Base-by-base conservation (phyloP, 148 eudicot genomes). In the Diospyros lotus region DNA sequence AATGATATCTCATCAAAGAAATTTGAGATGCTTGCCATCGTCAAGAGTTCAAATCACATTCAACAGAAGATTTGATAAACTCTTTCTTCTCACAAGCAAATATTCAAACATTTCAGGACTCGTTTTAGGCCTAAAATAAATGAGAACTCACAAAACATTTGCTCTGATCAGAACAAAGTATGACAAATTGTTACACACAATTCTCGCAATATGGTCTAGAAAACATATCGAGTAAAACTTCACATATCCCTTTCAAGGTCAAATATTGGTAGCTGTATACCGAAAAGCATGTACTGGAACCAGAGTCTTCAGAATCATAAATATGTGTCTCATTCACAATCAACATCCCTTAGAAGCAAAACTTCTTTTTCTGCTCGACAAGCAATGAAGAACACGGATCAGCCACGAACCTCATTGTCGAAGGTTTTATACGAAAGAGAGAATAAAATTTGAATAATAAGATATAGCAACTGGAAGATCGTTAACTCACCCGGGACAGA, bases 341-440 rank as follows among this genome's bases (percentile, higher is more conserved):
- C 75, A 15, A 44, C 13, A 12, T 73, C 75, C 42, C 69, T 86
- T 76, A 85, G 88, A 88, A 88, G 91, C 97, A 92, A 66, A 78
- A 84, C 84, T 82, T 88, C 84, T 87, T 92, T 75, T 86, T 90
- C 94, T 92, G 87, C 62, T 53, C 13, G 18, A 77, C 41, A 73
- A 76, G 58, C 67, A 80, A 66, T 8, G n/a, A 79, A 50, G 45
- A 82, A 28, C 72, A 41, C 8, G 65, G 39, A 53, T 79, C 69
- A 87, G 82, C 48, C 40, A 54, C 9, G 40, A 40, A 74, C 41
- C 38, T 66, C 51, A 10, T 17, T 9, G 10, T 72, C 46, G 14
- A 70, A 61, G 14, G 58, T 17, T 40, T 50, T 46, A 67, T 14
- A 2, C 12, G 40, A 55, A 58, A 53, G 8, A 28, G 39, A 41